Base-by-base conservation (phyloP, 495 filamentous ascomycete genomes). In the Aspergillus ellipticus region DNA sequence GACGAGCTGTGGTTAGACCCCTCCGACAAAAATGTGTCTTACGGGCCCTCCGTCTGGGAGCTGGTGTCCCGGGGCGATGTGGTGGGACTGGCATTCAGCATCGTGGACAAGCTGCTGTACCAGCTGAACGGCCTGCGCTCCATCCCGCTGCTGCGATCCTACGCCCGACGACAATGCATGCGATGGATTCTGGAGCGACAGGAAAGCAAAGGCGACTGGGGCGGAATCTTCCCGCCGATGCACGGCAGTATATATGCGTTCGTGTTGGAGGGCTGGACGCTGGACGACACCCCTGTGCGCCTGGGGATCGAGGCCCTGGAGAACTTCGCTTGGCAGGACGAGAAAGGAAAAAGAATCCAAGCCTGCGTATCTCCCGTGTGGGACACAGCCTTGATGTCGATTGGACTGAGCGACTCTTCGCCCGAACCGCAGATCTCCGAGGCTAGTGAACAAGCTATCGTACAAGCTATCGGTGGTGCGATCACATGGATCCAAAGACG, bases 1-100 rank as follows among this genome's bases (percentile, higher is more conserved):
- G 73, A 78, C 39, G 74, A 76, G 33, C 58, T 78, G 4, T 77
- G 75, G 74, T 26, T 50, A 7, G 53, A 73, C 21, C 62, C 63
- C 0, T 37, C 10, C 0, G 48, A 61, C 13, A 77, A 78, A 45
- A 49, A 28, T 7, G 60, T 69, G 1, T 60, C 70, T 1, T 73
- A 71, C 49, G 28, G 49, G 6, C 42, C 11, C 1, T 22, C 61
- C 0, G 31, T 67, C 6, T 51, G 19, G 31, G 39, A 60, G 1
- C 8, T 33, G 19, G n/a, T 64, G 28, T 51, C 19, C 47, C 35
- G 17, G 53, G 39, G 28, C 13, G 64, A 73, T 28, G 11, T 48
- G 1, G 55, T 62, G 11, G 56, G 47, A 0, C 46, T 72, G 8
- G 31, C 57, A 3, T 77, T 72, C 35, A 53, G 42, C 1, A 19